A percentile compares a stretch with the other conserved stretches of the same genome.
phyloP scores from a whole-genome alignment of 2,329 filamentous ascomycete species.

The Oidium heveae region DNA sequence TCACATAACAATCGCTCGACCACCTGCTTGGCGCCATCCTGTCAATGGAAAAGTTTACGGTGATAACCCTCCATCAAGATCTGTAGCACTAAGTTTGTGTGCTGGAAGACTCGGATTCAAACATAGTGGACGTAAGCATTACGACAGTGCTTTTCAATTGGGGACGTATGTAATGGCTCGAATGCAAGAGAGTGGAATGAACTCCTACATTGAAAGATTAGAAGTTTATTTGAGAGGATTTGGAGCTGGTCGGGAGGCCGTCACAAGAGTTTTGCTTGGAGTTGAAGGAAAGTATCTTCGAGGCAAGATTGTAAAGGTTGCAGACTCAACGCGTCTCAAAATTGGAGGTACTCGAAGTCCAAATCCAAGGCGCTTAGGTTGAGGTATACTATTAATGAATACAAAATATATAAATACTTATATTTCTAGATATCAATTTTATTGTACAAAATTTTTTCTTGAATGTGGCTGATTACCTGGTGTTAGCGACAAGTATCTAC shows the following conservation, averaged over 20 bases:
- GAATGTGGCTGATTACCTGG: too few relatives aligned
- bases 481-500: too few relatives aligned
- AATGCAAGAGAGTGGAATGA: slow-evolving; percentile 59
- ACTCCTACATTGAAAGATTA: slow-evolving; percentile 48
- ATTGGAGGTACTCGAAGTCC: slow-evolving; percentile 82
- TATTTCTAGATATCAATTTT: too few relatives aligned
- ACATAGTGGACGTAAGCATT: slow-evolving; percentile 55
- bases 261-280: slow-evolving; percentile 70
- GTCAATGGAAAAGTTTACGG: slow-evolving; percentile 3
- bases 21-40: slow-evolving; percentile 15
- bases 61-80: slow-evolving; percentile 3
- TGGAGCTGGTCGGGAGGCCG: slow-evolving; percentile 65
- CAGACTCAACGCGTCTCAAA: slow-evolving; percentile 74
- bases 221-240: slow-evolving; percentile 72
- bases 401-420: too few relatives aligned
- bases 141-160: slow-evolving; percentile 83
- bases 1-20: slow-evolving; percentile 70
- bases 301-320: slow-evolving; percentile 50
- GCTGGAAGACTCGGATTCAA: slow-evolving; percentile 80
- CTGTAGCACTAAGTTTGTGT: slow-evolving; percentile 35
- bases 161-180: slow-evolving; percentile 60
- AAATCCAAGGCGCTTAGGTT: slow-evolving; percentile 50
- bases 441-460: too few relatives aligned
- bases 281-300: slow-evolving; percentile 57
- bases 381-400: slow-evolving; percentile 2